Base-by-base conservation (phyloP, 1,284 basidiomycete genomes). In the Ceratobasidium sp. region DNA sequence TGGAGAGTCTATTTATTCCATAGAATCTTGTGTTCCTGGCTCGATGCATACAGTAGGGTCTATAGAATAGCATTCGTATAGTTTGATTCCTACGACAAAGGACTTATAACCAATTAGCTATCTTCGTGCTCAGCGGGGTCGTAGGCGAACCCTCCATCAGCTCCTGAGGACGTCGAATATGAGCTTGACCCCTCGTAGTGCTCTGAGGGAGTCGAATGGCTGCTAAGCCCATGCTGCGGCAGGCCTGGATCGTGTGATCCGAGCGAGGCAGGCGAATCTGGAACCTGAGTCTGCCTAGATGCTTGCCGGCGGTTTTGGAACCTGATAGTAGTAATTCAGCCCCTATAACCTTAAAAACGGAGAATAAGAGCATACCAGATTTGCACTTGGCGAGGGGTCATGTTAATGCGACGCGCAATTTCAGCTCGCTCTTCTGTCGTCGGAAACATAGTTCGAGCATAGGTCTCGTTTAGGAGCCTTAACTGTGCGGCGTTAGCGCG, bases 341-440 rank as follows among this genome's bases (percentile, higher is more conserved):
- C 44, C 40, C 63, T 46, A 10, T 28, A 23, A 44, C 42, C 26
- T n/a, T 44, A 33, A 44, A 69, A 44, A 39, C n/a, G 33, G 42
- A 49, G 26, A n/a, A 56, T 39, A 40, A 63, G 63, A 18, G 6
- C 89, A 81, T 84, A 94, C 94, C 94, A 95, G 80, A 95, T 95
- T 84, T 95, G 94, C 80, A 95, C 94, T 81, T 93, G 94, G 81
- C 94, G 87, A 46, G 94, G 90, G 58, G 93, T 91, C 94, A 95
- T 95, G 81, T 93, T 93, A 80, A 95, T 86, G 81, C 90, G 87
- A 80, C 91, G 92, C 10, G 94, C 94, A 60, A 95, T 86, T 51
- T 90, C 90, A 66, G 90, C 87, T n/a, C 94, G 90, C 84, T 95
- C 94, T 84, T 94, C 94, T 20, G 94, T 95, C 10, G 93, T 93